phyloP scores from a whole-genome alignment of 2,329 filamentous ascomycete genomes.

The Nemania diffusa region DNA sequence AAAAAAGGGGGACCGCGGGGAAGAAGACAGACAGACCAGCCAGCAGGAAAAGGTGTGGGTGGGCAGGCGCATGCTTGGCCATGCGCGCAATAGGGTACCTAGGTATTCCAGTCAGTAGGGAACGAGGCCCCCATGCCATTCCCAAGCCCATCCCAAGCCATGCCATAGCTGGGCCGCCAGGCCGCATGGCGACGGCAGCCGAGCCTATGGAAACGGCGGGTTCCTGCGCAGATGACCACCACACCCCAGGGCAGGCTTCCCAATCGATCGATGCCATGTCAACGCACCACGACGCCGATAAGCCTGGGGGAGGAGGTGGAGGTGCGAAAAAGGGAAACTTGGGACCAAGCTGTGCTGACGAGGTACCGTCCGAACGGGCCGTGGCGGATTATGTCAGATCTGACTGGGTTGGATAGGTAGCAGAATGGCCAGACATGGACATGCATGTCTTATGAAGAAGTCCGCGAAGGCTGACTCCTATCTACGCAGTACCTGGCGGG shows the following conservation, averaged over 20 bases:
- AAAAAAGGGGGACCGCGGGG: background rate
- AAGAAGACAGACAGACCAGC: background rate
- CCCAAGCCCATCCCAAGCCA: background rate
- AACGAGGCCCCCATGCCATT: background rate
- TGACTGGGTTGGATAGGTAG: no score
- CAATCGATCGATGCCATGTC: constrained; percentile 45
- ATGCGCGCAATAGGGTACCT: constrained; percentile 19
- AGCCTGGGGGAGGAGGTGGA: constrained; percentile 27
- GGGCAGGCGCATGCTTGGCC: constrained; percentile 20
- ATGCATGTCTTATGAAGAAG: no score
- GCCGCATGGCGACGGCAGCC: constrained; percentile 36
- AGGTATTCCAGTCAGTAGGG: constrained; percentile 25
- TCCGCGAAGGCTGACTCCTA: constrained; percentile 11
- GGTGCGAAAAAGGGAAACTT: constrained; percentile 20
- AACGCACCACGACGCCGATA: constrained; percentile 36
- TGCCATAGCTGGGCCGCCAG: background rate
- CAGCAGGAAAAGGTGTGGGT: constrained; percentile 1
- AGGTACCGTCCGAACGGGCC: constrained; percentile 37
- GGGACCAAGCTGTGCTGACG: constrained; percentile 26
- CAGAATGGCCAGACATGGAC: no score
- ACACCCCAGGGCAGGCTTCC: constrained; percentile 34
- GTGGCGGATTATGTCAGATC: constrained; percentile 34
- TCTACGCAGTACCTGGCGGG: no score
- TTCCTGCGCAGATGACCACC: constrained; percentile 53
- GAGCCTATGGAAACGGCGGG: constrained; percentile 50